Percentiles rank a stretch among this genome's conserved stretches.
Evolutionary conservation across 2,329 filamentous ascomycete species (phyloP).

Genomic region (Nemania abortiva): DNA sequence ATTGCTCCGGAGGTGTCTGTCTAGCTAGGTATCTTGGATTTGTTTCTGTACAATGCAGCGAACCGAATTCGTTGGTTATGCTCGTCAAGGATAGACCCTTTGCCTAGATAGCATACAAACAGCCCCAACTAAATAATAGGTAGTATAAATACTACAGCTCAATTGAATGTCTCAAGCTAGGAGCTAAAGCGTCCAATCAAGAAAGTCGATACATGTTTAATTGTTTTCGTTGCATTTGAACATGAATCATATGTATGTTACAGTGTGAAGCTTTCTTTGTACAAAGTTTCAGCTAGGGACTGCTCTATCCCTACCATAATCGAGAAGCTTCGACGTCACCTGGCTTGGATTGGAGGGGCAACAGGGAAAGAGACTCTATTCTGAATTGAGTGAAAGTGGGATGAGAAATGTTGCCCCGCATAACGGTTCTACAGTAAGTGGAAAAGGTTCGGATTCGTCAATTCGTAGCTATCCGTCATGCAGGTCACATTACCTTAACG

Average conservation of each 20-base stretch:
- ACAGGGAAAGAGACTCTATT: neutral
- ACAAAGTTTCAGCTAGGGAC: neutral
- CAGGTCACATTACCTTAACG: neutral
- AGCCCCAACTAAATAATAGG: neutral
- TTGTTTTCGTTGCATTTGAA: neutral
- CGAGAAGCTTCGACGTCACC: conserved; percentile 41
- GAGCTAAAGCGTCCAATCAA: neutral
- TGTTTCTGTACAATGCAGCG: neutral
- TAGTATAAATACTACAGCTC: neutral
- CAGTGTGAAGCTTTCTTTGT: neutral
- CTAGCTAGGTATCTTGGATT: neutral
- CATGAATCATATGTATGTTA: neutral
- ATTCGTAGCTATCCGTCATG: neutral
- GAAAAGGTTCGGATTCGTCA: conserved; percentile 9
- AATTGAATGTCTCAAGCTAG: neutral
- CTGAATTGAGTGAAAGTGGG: neutral
- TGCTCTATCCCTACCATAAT: neutral
- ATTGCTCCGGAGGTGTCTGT: neutral
- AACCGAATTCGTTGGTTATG: neutral
- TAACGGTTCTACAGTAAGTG: neutral
- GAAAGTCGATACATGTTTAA: neutral
- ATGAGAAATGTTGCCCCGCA: conserved; percentile 24
- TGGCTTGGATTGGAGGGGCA: conserved; percentile 24
- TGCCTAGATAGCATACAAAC: neutral
- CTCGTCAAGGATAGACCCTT: neutral